Percentiles rank a stretch among this genome's conserved stretches.
These are phyloP conservation scores for Aaosphaeria arxii DNA, from an alignment of 2,329 filamentous ascomycete species.

Conservation along the genomic window DNA sequence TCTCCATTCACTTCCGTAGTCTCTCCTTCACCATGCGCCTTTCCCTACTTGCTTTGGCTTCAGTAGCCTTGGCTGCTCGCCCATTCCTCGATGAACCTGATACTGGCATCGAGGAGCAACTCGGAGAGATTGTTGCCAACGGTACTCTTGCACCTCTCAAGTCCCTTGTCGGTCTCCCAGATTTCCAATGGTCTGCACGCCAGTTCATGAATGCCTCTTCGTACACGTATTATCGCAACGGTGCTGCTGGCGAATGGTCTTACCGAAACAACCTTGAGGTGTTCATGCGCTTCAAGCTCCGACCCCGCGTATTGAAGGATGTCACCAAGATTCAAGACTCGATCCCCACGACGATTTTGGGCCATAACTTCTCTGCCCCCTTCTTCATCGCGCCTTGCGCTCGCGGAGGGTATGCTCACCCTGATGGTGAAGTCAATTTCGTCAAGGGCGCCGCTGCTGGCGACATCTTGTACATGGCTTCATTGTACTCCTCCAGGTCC, in stretches of 20 bases:
- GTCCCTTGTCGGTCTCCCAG: constrained; percentile 50
- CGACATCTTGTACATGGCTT: constrained; percentile 51
- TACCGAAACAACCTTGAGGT: constrained; percentile 58
- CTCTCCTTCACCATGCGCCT: not conserved
- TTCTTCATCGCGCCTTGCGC: constrained; percentile 52
- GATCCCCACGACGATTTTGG: constrained; percentile 49
- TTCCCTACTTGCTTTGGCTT: not conserved
- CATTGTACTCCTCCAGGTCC: constrained; percentile 32
- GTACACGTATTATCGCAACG: constrained; percentile 58
- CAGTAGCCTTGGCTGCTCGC: constrained; percentile 25
- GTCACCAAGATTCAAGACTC: constrained; percentile 40
- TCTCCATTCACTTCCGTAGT: too few relatives aligned
- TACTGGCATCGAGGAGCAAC: constrained; percentile 28
- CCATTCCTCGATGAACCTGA: constrained; percentile 35
- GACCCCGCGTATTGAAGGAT: constrained; percentile 51
- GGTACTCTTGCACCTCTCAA: constrained; percentile 43
- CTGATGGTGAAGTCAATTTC: constrained; percentile 49
- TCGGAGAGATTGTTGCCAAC: constrained; percentile 19
- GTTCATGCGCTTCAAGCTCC: constrained; percentile 49
- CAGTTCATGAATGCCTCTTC: constrained; percentile 46
- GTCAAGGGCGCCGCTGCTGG: constrained; percentile 49
- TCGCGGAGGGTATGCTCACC: constrained; percentile 42
- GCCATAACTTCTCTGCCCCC: constrained; percentile 53
- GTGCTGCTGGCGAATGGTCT: constrained; percentile 54
- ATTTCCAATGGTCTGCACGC: constrained; percentile 55